phyloP scores from a whole-genome alignment of 106 monocot species.

The Triglochin maritima region DNA sequence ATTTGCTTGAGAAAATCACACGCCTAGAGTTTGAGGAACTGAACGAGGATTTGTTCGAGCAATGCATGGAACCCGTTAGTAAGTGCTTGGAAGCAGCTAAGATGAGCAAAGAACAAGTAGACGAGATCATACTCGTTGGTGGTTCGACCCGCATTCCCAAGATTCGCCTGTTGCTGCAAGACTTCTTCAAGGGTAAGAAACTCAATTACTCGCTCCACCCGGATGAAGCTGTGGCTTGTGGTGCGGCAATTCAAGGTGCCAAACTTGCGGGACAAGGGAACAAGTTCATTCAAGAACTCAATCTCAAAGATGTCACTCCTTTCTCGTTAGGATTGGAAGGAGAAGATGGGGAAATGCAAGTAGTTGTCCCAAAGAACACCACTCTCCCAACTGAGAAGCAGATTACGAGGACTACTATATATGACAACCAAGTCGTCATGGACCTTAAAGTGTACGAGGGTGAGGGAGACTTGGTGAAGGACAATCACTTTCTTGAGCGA shows the following conservation, averaged over 20 bases:
- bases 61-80: conserved; percentile 54
- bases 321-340: background rate
- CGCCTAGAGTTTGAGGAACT: conserved; percentile 14
- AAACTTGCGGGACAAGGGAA: conserved; percentile 12
- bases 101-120: conserved; percentile 1
- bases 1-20: conserved; percentile 4
- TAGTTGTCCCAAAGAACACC: conserved; percentile 33
- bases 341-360: background rate
- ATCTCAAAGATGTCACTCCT: conserved; percentile 32
- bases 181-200: conserved; percentile 30
- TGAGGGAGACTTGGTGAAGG: background rate
- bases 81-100: conserved; percentile 42
- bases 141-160: conserved; percentile 20
- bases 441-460: conserved; percentile 38
- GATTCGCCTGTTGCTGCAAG: conserved; percentile 33
- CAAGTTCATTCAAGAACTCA: conserved; percentile 9
- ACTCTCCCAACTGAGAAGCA: conserved; percentile 44
- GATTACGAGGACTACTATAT: conserved; percentile 24
- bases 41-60: conserved; percentile 40
- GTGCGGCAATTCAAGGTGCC: conserved; percentile 12
- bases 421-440: conserved; percentile 39
- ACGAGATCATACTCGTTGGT: conserved; percentile 19
- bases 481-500: conserved; percentile 29
- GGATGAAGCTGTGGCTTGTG: conserved; percentile 15
- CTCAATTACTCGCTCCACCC: conserved; percentile 11